These are phyloP conservation scores for Truncatella angustata DNA, from an alignment of 2,329 filamentous ascomycete genomes.

Conservation along the genomic window DNA sequence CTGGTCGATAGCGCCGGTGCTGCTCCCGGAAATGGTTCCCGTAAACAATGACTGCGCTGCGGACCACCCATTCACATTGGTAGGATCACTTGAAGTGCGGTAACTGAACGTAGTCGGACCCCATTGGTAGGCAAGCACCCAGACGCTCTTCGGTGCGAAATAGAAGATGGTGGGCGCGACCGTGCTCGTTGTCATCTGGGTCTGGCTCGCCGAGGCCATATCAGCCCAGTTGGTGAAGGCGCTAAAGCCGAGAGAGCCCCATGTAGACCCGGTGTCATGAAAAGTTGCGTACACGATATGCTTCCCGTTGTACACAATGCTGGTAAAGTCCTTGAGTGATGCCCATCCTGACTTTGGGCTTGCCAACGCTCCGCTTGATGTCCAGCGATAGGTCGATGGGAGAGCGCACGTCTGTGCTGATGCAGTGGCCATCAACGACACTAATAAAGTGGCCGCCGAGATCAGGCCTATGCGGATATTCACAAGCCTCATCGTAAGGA, in stretches of 20 bases:
- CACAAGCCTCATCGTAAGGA: no score
- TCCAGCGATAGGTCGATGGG: constrained; percentile 56
- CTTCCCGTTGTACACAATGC: constrained; percentile 52
- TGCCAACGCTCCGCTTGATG: constrained; percentile 48
- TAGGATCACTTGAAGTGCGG: constrained; percentile 56
- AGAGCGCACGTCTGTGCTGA: constrained; percentile 43
- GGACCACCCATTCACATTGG: constrained; percentile 57
- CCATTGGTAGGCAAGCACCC: constrained; percentile 68
- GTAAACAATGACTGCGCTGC: constrained; percentile 52
- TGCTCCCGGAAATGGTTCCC: constrained; percentile 48
- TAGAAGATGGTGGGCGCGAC: constrained; percentile 64
- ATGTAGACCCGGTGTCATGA: constrained; percentile 39
- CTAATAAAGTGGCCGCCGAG: no score
- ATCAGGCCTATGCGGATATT: no score
- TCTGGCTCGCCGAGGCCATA: constrained; percentile 53
- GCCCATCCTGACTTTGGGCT: constrained; percentile 26
- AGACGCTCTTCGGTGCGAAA: constrained; percentile 59
- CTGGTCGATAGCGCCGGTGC: constrained; percentile 60
- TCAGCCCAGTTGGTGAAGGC: constrained; percentile 51
- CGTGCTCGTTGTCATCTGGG: constrained; percentile 39
- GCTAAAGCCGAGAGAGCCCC: constrained; percentile 59
- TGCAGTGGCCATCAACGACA: no score
- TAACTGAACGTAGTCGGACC: constrained; percentile 59
- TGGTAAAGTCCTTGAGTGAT: constrained; percentile 63
- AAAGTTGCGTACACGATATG: constrained; percentile 60